phyloP scores from a whole-genome alignment of 2,329 filamentous ascomycete genomes.

The Ustilaginoidea virens region DNA sequence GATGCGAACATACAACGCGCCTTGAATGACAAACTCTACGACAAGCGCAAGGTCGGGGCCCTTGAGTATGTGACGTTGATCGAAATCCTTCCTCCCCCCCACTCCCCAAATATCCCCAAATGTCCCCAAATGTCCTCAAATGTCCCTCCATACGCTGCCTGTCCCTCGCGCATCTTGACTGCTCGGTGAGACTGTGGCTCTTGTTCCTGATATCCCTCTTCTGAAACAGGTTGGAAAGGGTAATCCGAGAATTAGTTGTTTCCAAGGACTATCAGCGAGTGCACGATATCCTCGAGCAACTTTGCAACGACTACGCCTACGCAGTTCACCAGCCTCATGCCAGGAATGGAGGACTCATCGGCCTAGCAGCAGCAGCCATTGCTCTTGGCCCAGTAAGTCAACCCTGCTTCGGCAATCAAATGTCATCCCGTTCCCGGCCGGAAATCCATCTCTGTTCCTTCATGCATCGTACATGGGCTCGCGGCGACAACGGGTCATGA shows the following conservation, averaged over 20 bases:
- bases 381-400: conserved; percentile 71
- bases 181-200: no score
- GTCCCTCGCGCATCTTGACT: no score
- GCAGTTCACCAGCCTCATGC: conserved; percentile 94
- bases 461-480: no score
- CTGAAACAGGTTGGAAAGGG: conserved; percentile 61
- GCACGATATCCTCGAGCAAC: conserved; percentile 78
- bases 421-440: no score
- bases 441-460: no score
- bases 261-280: conserved; percentile 68
- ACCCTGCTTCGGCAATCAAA: no score
- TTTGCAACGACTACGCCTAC: conserved; percentile 96
- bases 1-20: conserved; percentile 79
- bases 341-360: conserved; percentile 89
- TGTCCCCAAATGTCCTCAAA: no score
- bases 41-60: conserved; percentile 91
- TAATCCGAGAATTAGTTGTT: conserved; percentile 71
- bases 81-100: not conserved
- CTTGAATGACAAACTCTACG: conserved; percentile 96
- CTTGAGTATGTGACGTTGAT: conserved; percentile 56
- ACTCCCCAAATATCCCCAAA: no score
- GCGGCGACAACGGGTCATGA: no score
- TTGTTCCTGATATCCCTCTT: conserved; percentile 6
- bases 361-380: conserved; percentile 87
- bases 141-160: no score